Conservation (phyloP, 495 filamentous ascomycete species). For the Bacidia gigantensis region DNA sequence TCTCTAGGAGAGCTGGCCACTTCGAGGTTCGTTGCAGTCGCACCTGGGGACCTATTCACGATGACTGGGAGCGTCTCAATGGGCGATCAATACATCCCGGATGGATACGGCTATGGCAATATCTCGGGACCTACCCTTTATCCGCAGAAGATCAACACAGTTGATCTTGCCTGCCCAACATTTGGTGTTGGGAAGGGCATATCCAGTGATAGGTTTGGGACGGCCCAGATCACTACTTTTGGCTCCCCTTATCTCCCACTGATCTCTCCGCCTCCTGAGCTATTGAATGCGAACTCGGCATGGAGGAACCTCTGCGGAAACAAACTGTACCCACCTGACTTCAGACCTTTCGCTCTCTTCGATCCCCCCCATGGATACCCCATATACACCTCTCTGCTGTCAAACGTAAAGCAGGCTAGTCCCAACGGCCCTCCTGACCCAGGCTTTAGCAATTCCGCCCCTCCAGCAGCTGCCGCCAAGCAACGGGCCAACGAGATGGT, state of each 20-base stretch:
- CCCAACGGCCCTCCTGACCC: no score
- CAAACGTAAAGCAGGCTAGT: no score
- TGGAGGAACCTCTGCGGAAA: background rate
- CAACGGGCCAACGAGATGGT: no score
- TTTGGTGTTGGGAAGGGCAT: background rate
- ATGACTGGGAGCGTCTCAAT: background rate
- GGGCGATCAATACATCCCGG: background rate
- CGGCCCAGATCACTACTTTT: background rate
- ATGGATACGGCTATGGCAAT: background rate
- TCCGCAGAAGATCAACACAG: background rate
- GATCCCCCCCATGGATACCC: no score
- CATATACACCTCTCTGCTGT: no score
- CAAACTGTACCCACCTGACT: background rate
- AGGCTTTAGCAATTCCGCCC: no score
- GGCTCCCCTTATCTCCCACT: conserved; percentile 1
- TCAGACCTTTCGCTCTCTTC: background rate
- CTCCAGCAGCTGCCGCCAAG: no score
- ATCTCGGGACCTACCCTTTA: background rate
- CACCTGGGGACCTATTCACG: background rate
- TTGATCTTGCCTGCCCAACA: background rate
- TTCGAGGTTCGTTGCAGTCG: background rate
- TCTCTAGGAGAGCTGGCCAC: background rate
- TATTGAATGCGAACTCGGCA: background rate
- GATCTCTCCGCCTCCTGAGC: background rate
- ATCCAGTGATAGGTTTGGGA: background rate